A percentile compares a stretch with the other conserved stretches of the same genome.
phyloP scores from a whole-genome alignment of 495 filamentous ascomycete genomes.

The Chaetomium fimeti region DNA sequence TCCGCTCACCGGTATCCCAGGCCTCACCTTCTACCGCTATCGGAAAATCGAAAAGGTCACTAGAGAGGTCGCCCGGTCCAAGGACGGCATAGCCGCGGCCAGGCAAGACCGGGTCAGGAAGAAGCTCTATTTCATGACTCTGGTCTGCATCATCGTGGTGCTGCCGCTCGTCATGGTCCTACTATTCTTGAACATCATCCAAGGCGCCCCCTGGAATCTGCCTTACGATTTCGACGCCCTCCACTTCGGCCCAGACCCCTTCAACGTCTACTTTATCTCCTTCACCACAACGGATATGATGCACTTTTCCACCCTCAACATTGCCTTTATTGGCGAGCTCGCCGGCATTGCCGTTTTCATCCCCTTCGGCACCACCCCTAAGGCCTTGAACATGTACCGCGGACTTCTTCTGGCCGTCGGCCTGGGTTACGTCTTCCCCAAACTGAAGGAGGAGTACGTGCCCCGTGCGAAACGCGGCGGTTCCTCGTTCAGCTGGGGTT shows the following conservation, averaged over 20 bases:
- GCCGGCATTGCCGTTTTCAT: slow-evolving; percentile 62
- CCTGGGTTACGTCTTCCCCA: slow-evolving; percentile 50
- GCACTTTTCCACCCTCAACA: slow-evolving; percentile 50
- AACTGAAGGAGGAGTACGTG: slow-evolving; percentile 35
- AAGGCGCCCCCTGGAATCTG: slow-evolving; percentile 52
- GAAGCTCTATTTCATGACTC: slow-evolving; percentile 74
- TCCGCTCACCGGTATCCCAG: slow-evolving; percentile 41
- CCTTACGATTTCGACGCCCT: slow-evolving; percentile 43
- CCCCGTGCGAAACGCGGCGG: slow-evolving; percentile 1
- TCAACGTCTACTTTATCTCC: slow-evolving; percentile 57
- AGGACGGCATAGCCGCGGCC: slow-evolving; percentile 44
- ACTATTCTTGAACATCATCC: slow-evolving; percentile 55
- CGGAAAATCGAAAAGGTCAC: slow-evolving; percentile 64
- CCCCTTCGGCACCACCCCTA: slow-evolving; percentile 79
- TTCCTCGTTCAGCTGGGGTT: slow-evolving; percentile 19
- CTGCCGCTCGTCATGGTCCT: slow-evolving; percentile 63
- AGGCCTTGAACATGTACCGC: slow-evolving; percentile 73
- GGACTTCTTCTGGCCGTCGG: slow-evolving; percentile 51
- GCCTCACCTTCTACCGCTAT: slow-evolving; percentile 65
- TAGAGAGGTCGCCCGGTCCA: slow-evolving; percentile 54
- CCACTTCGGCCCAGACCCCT: slow-evolving; percentile 36
- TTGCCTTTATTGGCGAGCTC: slow-evolving; percentile 66
- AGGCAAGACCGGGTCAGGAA: slow-evolving; percentile 61
- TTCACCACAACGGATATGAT: slow-evolving; percentile 58
- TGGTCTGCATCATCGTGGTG: slow-evolving; percentile 63